A percentile compares a stretch with the other conserved stretches of the same genome.
Conservation (phyloP, 2,329 filamentous ascomycete genomes). For the Alternaria atra region DNA sequence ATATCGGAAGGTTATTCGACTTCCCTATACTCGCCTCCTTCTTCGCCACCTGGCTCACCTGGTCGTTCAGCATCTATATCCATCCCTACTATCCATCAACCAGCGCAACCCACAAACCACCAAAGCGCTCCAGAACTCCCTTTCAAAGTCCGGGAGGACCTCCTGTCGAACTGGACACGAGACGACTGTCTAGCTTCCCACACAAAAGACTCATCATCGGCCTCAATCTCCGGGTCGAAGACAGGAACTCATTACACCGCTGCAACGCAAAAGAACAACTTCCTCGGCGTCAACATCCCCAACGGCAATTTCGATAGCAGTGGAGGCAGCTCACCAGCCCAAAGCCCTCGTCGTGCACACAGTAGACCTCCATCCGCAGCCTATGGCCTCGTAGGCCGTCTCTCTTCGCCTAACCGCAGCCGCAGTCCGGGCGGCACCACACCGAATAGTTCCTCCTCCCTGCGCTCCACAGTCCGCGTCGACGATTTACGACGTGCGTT, state of each 20-base stretch:
- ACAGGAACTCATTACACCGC: conserved; percentile 50
- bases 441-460: conserved; percentile 48
- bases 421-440: conserved; percentile 45
- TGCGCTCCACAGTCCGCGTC: conserved; percentile 52
- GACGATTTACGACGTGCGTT: conserved; percentile 59
- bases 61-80: conserved; percentile 65
- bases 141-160: conserved; percentile 72
- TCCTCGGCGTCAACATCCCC: conserved; percentile 66
- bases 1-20: conserved; percentile 77
- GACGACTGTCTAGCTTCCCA: conserved; percentile 75
- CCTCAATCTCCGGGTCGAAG: conserved; percentile 79
- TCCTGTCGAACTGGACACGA: conserved; percentile 81
- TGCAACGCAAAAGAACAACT: conserved; percentile 42
- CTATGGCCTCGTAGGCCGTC: conserved; percentile 47
- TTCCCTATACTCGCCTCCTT: conserved; percentile 68
- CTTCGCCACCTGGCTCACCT: conserved; percentile 75
- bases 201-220: conserved; percentile 73
- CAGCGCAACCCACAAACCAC: conserved; percentile 31
- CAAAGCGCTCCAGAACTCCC: conserved; percentile 65
- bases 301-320: conserved; percentile 48
- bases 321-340: conserved; percentile 42
- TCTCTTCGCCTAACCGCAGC: conserved; percentile 39
- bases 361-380: conserved; percentile 45
- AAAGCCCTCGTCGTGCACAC: conserved; percentile 44
- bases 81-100: conserved; percentile 56